Percentiles rank a stretch among this genome's conserved stretches.
These are phyloP conservation scores for Orobanche coerulescens DNA, from an alignment of 257 asterid genomes.

Conservation along the genomic window DNA sequence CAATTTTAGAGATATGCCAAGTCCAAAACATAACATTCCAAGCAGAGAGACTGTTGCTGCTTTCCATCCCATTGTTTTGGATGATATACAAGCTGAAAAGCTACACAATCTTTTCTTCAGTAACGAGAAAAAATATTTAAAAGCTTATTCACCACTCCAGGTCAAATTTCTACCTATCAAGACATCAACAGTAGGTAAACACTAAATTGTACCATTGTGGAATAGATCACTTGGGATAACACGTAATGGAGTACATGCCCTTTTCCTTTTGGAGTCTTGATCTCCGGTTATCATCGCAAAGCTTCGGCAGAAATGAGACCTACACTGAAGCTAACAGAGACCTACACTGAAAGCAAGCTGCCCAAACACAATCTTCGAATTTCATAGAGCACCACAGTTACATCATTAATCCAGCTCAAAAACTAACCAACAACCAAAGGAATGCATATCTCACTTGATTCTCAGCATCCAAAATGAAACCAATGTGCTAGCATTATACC, in stretches of 20 bases:
- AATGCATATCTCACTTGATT: background rate
- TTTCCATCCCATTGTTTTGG: background rate
- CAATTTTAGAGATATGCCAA: background rate
- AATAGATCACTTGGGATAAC: background rate
- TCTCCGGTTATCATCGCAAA: background rate
- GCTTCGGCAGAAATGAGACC: background rate
- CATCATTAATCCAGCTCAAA: background rate
- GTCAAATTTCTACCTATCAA: background rate
- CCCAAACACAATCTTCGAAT: background rate
- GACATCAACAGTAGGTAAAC: background rate
- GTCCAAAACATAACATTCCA: background rate
- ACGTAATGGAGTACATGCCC: background rate
- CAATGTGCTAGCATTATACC: conserved; percentile 1
- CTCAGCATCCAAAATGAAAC: background rate
- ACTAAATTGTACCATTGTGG: background rate
- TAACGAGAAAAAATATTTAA: background rate
- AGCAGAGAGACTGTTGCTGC: background rate
- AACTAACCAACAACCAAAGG: background rate
- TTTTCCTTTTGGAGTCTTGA: background rate
- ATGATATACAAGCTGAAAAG: background rate
- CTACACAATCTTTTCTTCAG: background rate
- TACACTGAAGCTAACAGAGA: background rate
- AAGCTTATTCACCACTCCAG: background rate
- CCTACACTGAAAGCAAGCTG: background rate
- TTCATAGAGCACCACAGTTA: background rate